Evolutionary conservation across 2,329 filamentous ascomycete species (phyloP), one percentile per base, ranked within the genome.

Genomic region (Hypoxylon rubiginosum): DNA sequence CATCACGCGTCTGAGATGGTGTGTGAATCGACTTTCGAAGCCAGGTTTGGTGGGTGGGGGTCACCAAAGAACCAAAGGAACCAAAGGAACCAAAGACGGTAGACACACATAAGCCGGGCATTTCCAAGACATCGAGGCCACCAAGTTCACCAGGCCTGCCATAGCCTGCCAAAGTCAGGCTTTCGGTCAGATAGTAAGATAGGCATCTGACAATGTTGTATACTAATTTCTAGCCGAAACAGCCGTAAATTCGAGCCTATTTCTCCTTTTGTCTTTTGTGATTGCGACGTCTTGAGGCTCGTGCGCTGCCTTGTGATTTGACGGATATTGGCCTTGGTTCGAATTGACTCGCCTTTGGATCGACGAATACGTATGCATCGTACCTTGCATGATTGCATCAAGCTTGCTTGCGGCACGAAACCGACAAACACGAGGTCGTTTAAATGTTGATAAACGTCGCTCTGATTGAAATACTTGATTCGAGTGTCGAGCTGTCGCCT

Each of bases 331-430:
- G 61, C 63, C 64, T 68, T 64, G 68, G 39, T 71, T 75, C 67
- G 66, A 52, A 66, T 68, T 71, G 68, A 66, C 66, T 70, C 36
- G 63, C 69, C 34, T 63, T 54, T 53, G 64, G 72, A 74, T 75
- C 70, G 71, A 58, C 66, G 62, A 70, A 58, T 69, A 73, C 59
- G 60, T 59, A 72, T 72, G 69, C 73, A 68, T 67, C 67, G 74
- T 75, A 76, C 74, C 74, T 76, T 76, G 74, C 74, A 68, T 70
- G 59, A 68, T 76, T 76, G 74, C 74, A 68, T 70, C 57, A 68
- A 64, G 66, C 63, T 63, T 58, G 55, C 55, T 17, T 61, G 64
- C 54, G 62, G 65, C 65, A 62, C 64, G 60, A 24, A 24, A 50
- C 58, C n/a, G 62, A 58, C 55, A 28, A 52, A 63, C 51, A 52